phyloP scores from a whole-genome alignment of 2,329 filamentous ascomycete species.

The Cladophialophora psammophila region DNA sequence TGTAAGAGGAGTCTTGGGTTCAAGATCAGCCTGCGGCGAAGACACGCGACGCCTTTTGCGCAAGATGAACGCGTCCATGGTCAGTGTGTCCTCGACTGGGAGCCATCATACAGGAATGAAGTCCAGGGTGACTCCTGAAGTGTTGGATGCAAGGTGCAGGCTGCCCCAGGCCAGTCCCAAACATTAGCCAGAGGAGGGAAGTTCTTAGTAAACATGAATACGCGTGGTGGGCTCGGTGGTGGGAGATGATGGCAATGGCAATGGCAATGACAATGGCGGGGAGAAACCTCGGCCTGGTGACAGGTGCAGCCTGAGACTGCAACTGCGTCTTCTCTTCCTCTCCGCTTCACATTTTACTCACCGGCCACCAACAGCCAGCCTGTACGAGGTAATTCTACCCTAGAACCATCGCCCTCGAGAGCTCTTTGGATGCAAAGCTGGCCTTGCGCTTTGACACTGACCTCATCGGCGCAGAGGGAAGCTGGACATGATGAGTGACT shows the following conservation, averaged over 20 bases:
- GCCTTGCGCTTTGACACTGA: not conserved
- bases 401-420: not conserved
- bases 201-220: conserved; percentile 3
- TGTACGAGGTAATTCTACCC: not conserved
- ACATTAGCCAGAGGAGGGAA: not conserved
- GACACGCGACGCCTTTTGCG: conserved; percentile 46
- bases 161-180: not conserved
- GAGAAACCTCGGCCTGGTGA: conserved; percentile 2
- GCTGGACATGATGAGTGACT: conserved; percentile 24
- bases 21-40: conserved; percentile 19
- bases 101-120: conserved; percentile 35
- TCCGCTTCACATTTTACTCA: not conserved
- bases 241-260: not conserved
- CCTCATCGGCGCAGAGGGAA: not conserved
- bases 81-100: conserved; percentile 34
- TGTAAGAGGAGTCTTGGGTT: conserved; percentile 1
- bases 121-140: not conserved
- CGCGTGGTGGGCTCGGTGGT: not conserved
- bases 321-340: not conserved
- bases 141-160: not conserved
- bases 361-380: not conserved
- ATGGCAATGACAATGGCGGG: not conserved
- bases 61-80: conserved; percentile 53
- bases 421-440: not conserved
- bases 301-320: not conserved